These are phyloP conservation scores for Ustilago hordei DNA, from an alignment of 1,284 basidiomycete species.

Conservation along the genomic window DNA sequence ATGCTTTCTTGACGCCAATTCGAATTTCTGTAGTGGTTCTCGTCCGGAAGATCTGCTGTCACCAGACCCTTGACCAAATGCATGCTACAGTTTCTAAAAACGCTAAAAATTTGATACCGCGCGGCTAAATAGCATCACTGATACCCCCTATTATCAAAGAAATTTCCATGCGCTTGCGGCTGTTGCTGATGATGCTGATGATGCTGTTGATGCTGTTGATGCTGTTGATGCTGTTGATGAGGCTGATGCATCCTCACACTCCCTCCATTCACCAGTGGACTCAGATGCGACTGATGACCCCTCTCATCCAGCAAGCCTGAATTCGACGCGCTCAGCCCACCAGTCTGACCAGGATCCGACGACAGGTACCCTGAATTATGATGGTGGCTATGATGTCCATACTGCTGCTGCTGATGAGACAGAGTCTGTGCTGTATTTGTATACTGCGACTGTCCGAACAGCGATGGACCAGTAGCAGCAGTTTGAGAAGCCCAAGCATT, in stretches of 20 bases:
- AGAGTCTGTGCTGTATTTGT: slow-evolving; percentile 19
- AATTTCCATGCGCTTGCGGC: slow-evolving; percentile 17
- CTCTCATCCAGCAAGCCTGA: slow-evolving; percentile 40
- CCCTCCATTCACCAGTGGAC: slow-evolving; percentile 42
- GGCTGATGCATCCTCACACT: slow-evolving; percentile 41
- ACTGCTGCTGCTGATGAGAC: slow-evolving; percentile 40
- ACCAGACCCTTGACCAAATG: too few relatives aligned
- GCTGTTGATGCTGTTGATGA: slow-evolving; percentile 29
- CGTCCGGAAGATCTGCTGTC: slow-evolving; percentile 16
- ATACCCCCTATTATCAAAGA: slow-evolving; percentile 40
- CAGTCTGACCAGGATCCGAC: slow-evolving; percentile 34
- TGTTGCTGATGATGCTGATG: slow-evolving; percentile 20
- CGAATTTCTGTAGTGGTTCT: not conserved
- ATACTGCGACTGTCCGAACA: slow-evolving; percentile 40
- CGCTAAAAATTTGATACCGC: too few relatives aligned
- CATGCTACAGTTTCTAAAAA: too few relatives aligned
- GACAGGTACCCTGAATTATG: slow-evolving; percentile 38
- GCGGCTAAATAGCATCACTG: slow-evolving; percentile 2
- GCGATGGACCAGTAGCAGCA: slow-evolving; percentile 28
- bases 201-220: slow-evolving; percentile 18
- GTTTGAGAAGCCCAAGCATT: slow-evolving; percentile 40
- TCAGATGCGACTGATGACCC: slow-evolving; percentile 45
- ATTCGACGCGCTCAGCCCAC: slow-evolving; percentile 26
- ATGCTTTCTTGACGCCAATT: not conserved
- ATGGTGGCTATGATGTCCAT: slow-evolving; percentile 45